A percentile compares a stretch with the other conserved stretches of the same genome.
These are phyloP conservation scores for Leucoagaricus sp. DNA, from an alignment of 1,284 basidiomycete genomes.

Conservation along the genomic window DNA sequence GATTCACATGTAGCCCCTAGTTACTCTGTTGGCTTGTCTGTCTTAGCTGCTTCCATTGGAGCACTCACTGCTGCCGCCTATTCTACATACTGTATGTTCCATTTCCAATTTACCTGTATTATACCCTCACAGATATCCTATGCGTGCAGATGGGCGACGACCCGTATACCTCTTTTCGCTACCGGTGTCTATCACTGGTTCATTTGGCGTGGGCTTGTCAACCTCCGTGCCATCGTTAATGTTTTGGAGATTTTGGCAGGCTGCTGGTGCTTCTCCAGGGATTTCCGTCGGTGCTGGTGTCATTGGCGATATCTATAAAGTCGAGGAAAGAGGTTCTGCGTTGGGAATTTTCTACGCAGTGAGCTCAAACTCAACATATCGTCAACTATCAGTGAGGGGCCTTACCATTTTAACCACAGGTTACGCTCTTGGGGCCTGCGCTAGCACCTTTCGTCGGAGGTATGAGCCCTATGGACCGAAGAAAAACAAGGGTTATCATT, in stretches of 20 bases:
- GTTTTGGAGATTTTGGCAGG: conserved; percentile 63
- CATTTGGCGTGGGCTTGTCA: conserved; percentile 56
- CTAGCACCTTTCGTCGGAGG: conserved; percentile 47
- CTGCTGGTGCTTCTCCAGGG: conserved; percentile 55
- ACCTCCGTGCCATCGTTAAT: conserved; percentile 51
- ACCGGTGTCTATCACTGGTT: conserved; percentile 22
- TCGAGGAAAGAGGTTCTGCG: conserved; percentile 61
- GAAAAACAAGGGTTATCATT: background rate
- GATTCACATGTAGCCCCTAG: too few relatives aligned
- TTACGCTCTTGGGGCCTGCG: conserved; percentile 41
- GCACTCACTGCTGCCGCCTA: conserved; percentile 30
- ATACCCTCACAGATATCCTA: background rate
- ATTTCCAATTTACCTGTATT: background rate
- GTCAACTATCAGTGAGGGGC: background rate
- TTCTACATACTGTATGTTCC: conserved; percentile 31
- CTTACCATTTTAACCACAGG: conserved; percentile 30
- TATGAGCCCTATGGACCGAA: conserved; percentile 16
- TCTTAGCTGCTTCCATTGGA: conserved; percentile 31
- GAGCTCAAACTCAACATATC: too few relatives aligned
- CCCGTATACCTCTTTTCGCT: conserved; percentile 23
- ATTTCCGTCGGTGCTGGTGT: conserved; percentile 50
- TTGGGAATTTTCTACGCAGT: conserved; percentile 66
- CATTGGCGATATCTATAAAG: conserved; percentile 63
- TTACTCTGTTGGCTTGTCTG: conserved; percentile 32
- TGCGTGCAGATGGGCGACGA: conserved; percentile 65